phyloP scores from a whole-genome alignment of 495 filamentous ascomycete species.

The Hypoxylon intermedium region DNA sequence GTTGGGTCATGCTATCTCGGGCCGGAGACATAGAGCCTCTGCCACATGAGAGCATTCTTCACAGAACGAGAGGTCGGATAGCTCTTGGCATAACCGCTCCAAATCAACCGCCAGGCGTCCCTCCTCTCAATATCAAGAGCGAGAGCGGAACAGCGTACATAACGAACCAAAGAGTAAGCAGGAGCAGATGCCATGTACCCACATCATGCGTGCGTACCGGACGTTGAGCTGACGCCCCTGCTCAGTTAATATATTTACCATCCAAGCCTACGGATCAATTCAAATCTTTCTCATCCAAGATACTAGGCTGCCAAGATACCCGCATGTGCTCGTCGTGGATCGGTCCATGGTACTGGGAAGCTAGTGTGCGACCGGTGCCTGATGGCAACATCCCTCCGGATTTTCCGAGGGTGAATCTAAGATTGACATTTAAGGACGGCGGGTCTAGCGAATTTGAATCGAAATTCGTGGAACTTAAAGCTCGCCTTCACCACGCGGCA shows the following conservation, averaged over 20 bases:
- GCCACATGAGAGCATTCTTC: slow-evolving; percentile 55
- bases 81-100: slow-evolving; percentile 53
- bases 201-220: neutral
- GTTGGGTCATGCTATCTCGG: slow-evolving; percentile 62
- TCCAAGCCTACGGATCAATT: slow-evolving; percentile 69
- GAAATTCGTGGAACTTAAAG: slow-evolving; percentile 83
- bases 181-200: neutral
- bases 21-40: slow-evolving; percentile 59
- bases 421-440: slow-evolving; percentile 91
- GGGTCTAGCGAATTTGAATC: slow-evolving; percentile 91
- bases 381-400: slow-evolving; percentile 86
- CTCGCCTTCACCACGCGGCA: slow-evolving; percentile 77
- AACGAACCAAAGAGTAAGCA: slow-evolving; percentile 84
- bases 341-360: slow-evolving; percentile 92
- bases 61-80: slow-evolving; percentile 54
- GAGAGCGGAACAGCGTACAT: slow-evolving; percentile 69
- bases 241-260: slow-evolving; percentile 88
- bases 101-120: slow-evolving; percentile 49
- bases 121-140: slow-evolving; percentile 56
- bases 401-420: slow-evolving; percentile 74
- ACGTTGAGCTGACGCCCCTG: slow-evolving; percentile 6
- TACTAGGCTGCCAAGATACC: slow-evolving; percentile 85
- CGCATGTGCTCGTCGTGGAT: slow-evolving; percentile 92
- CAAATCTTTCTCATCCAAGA: slow-evolving; percentile 87
- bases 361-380: slow-evolving; percentile 76